Percentiles rank a stretch among this genome's conserved stretches.
phyloP scores from a whole-genome alignment of 1,284 basidiomycete species.

The Papiliotrema nemorosa region DNA sequence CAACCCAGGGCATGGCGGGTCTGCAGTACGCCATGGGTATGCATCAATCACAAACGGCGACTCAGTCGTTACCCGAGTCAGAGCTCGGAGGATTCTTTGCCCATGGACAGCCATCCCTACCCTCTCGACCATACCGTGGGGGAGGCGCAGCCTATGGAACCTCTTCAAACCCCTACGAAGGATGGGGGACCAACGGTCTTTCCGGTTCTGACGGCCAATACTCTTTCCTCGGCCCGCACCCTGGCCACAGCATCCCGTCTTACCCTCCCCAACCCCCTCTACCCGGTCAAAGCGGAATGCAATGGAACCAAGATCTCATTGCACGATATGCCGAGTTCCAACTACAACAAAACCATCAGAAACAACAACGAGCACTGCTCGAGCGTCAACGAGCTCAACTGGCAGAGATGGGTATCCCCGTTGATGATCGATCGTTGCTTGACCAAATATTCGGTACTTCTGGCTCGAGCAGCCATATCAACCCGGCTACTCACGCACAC shows the following conservation, averaged over 20 bases:
- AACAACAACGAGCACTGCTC: constrained; percentile 39
- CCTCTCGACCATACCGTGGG: not conserved
- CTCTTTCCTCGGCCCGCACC: not conserved
- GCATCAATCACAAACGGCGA: constrained; percentile 14
- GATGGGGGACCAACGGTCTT: no score
- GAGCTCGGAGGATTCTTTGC: not conserved
- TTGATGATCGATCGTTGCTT: constrained; percentile 28
- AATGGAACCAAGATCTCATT: constrained; percentile 35
- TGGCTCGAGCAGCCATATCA: not conserved
- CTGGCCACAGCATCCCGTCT: not conserved
- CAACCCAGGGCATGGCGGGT: constrained; percentile 11
- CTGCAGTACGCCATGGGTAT: constrained; percentile 27
- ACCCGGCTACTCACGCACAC: not conserved
- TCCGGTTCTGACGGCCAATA: not conserved
- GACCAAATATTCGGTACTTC: constrained; percentile 29
- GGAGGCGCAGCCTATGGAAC: not conserved
- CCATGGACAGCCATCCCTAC: not conserved
- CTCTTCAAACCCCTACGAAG: not conserved
- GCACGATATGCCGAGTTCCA: constrained; percentile 45
- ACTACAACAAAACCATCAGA: constrained; percentile 45
- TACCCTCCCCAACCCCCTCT: not conserved
- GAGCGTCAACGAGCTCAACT: constrained; percentile 44
- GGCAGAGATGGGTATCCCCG: constrained; percentile 33
- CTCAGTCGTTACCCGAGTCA: not conserved
- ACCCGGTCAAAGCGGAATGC: constrained; percentile 12